Evolutionary conservation across 2,329 filamentous ascomycete genomes (phyloP).

Genomic region (Helotiales sp.): DNA sequence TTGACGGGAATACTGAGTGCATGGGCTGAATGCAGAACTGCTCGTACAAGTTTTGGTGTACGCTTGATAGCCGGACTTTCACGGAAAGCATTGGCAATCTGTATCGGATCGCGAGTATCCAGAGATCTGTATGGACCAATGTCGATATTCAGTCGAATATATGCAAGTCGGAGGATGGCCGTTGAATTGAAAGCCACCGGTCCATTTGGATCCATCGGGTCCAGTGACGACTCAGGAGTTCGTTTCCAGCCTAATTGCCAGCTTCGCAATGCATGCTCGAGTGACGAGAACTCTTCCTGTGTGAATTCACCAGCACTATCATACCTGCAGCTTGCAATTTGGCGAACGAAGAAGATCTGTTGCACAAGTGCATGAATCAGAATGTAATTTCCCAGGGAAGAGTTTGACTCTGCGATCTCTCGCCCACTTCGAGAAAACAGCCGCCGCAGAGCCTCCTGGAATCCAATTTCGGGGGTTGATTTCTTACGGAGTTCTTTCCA

Average conservation of each 20-base stretch:
- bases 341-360: slow-evolving; percentile 70
- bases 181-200: slow-evolving; percentile 70
- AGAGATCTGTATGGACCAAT: slow-evolving; percentile 65
- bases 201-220: slow-evolving; percentile 60
- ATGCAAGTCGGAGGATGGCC: slow-evolving; percentile 63
- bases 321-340: slow-evolving; percentile 45
- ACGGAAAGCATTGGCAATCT: slow-evolving; percentile 65
- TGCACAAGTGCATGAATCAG: slow-evolving; percentile 75
- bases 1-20: slow-evolving; percentile 71
- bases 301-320: slow-evolving; percentile 47
- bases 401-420: slow-evolving; percentile 50
- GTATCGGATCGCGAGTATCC: slow-evolving; percentile 65
- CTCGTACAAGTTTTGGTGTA: slow-evolving; percentile 65
- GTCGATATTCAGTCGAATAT: slow-evolving; percentile 70
- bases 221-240: slow-evolving; percentile 42
- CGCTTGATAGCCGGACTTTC: slow-evolving; percentile 63
- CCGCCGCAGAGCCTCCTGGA: slow-evolving; percentile 62
- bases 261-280: slow-evolving; percentile 51
- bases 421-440: slow-evolving; percentile 52
- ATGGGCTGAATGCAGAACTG: slow-evolving; percentile 71
- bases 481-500: slow-evolving; percentile 47
- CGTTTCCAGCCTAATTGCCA: slow-evolving; percentile 66
- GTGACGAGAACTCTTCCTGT: slow-evolving; percentile 52
- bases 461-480: slow-evolving; percentile 46
- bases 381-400: slow-evolving; percentile 71